A percentile compares a stretch with the other conserved stretches of the same genome.
phyloP scores from a whole-genome alignment of 2,329 filamentous ascomycete species.

The Pestalotiopsis sp. region DNA sequence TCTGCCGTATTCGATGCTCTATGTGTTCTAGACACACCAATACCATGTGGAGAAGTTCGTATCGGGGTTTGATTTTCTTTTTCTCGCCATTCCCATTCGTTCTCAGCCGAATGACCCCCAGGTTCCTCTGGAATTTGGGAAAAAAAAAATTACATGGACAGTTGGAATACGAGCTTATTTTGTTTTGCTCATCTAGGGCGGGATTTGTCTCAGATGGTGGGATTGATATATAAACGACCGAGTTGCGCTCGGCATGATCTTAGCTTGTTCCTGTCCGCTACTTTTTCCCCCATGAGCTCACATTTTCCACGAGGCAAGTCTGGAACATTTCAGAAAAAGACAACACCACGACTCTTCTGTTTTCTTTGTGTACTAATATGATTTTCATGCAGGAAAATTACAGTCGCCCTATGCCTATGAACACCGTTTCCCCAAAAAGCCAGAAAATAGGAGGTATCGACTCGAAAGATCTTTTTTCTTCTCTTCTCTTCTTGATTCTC shows the following conservation, averaged over 20 bases:
- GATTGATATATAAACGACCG: too few relatives aligned
- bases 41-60: not conserved
- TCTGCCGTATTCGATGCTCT: too few relatives aligned
- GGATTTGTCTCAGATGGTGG: too few relatives aligned
- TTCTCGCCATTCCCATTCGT: not conserved
- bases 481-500: not conserved
- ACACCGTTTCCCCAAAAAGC: slow-evolving; percentile 5
- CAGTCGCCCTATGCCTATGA: slow-evolving; percentile 4
- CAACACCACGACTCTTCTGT: not conserved
- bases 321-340: not conserved
- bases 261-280: too few relatives aligned
- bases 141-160: not conserved
- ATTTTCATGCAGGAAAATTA: slow-evolving; percentile 4
- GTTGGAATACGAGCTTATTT: not conserved
- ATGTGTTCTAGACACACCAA: too few relatives aligned
- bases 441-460: slow-evolving; percentile 9
- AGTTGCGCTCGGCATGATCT: too few relatives aligned
- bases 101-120: not conserved
- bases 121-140: not conserved
- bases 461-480: slow-evolving; percentile 2
- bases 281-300: not conserved
- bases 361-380: not conserved
- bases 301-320: not conserved
- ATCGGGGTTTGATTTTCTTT: not conserved
- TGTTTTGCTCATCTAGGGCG: not conserved